Conservation (phyloP, 345 rosid species). For the Durio zibethinus region DNA sequence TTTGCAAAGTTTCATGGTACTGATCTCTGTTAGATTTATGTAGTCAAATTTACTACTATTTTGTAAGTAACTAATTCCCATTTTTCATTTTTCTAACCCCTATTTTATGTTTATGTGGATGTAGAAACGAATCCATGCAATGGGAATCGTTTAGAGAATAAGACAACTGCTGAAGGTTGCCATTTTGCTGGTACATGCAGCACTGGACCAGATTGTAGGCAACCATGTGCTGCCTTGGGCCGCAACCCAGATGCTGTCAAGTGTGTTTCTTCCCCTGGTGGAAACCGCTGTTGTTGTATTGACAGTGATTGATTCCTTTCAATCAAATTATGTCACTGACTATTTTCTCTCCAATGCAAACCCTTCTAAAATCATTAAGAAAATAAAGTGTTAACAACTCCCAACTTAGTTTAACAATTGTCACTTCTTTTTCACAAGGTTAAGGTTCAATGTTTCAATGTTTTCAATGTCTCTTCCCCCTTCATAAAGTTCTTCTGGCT, state of each 20-base stretch:
- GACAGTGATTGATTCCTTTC: background rate
- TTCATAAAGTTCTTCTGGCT: too few species aligned
- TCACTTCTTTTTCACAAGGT: too few species aligned
- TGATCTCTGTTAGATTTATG: too few species aligned
- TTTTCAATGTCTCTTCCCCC: too few species aligned
- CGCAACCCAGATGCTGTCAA: conserved; percentile 2
- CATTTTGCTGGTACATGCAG: background rate
- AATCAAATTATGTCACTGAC: background rate
- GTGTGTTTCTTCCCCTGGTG: background rate
- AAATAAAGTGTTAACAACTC: too few species aligned
- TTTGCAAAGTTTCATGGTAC: background rate
- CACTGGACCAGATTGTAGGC: background rate
- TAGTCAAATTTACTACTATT: background rate
- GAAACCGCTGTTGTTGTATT: background rate
- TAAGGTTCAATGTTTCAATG: background rate
- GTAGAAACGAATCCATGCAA: background rate
- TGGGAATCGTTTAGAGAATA: background rate
- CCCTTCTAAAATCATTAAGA: background rate
- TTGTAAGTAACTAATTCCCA: background rate
- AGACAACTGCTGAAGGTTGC: background rate
- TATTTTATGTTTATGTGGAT: background rate
- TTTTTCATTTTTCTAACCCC: background rate
- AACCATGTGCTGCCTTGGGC: conserved; percentile 2
- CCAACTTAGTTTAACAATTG: too few species aligned
- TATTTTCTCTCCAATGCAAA: background rate